Evolutionary conservation across 495 filamentous ascomycete genomes (phyloP), one percentile per base, ranked within the genome.

Genomic region (Penicillium bialowiezense): DNA sequence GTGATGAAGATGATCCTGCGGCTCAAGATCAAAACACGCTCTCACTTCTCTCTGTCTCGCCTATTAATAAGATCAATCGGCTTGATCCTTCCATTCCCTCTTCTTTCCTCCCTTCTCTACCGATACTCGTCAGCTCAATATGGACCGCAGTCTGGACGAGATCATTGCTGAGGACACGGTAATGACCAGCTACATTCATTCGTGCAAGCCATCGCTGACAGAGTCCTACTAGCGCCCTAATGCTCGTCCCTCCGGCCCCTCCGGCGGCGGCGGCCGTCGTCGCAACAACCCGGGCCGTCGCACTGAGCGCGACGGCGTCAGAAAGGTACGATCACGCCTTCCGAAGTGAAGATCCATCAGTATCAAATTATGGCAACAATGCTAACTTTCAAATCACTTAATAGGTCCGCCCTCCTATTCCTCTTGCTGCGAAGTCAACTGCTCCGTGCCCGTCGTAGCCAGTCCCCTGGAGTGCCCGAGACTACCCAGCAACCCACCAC

Each of bases 121-220:
- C 19, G 24, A 19, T 40, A 10, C 26, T 37, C 35, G 31, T 45
- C 14, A 35, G 20, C n/a, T 37, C 57, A 71, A 56, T 36, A 90
- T 93, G 82, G 89, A 93, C 69, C 86, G 86, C 63, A 86, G 84
- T 62, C 77, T 93, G 38, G 89, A 92, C 66, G 89, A 93, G 65
- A 88, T 90, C 59, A 89, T 93, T 55, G 81, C 81, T 50, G 89
- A 90, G 60, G 86, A 86, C 59, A 80, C 85, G 73, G 87, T 89
- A 86, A 62, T 79, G 20, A 28, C 15, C 15, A 28, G 31, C 24
- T n/a, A 45, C n/a, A n/a, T 1, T 12, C 38, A 19, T 28, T 13
- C 15, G 33, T 26, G 26, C 18, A n/a, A 20, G 13, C 8, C 31
- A 37, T 5, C 17, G 32, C 57, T 64, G 34, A 68, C 52, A 38